phyloP scores from a whole-genome alignment of 495 filamentous ascomycete species.

The Cryomyces antarcticus region DNA sequence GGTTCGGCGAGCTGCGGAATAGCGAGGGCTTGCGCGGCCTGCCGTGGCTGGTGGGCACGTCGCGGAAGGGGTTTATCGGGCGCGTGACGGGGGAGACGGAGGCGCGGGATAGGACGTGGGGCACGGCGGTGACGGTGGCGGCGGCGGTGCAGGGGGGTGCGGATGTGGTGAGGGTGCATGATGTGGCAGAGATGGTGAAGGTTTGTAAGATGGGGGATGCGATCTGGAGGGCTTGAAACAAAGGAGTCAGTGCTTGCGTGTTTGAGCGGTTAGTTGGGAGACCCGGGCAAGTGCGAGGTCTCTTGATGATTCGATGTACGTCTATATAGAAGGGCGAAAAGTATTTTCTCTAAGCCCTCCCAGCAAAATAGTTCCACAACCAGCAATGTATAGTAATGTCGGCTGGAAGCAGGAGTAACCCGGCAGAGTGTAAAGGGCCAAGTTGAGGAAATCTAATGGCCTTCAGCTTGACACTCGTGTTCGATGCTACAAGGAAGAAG shows the following conservation, averaged over 20 bases:
- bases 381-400: too few species aligned
- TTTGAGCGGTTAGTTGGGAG: too few species aligned
- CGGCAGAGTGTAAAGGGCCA: too few species aligned
- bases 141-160: slow-evolving; percentile 80
- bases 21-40: slow-evolving; percentile 46
- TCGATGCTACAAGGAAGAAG: too few species aligned
- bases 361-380: too few species aligned
- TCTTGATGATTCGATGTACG: too few species aligned
- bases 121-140: slow-evolving; percentile 74
- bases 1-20: slow-evolving; percentile 38
- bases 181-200: slow-evolving; percentile 75
- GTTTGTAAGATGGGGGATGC: slow-evolving; percentile 82
- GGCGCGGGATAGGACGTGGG: slow-evolving; percentile 48
- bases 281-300: too few species aligned
- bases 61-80: slow-evolving; percentile 80
- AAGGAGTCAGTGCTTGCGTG: background rate
- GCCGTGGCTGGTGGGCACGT: slow-evolving; percentile 80
- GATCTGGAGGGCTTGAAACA: slow-evolving; percentile 26
- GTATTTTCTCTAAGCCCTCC: too few species aligned
- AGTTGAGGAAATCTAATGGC: too few species aligned
- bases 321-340: too few species aligned
- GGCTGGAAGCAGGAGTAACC: too few species aligned
- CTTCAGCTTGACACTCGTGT: too few species aligned
- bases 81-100: slow-evolving; percentile 57
- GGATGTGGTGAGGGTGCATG: slow-evolving; percentile 88